Conservation (phyloP, 305 asterid genomes). For the Fraxinus xanthoxyloides region DNA sequence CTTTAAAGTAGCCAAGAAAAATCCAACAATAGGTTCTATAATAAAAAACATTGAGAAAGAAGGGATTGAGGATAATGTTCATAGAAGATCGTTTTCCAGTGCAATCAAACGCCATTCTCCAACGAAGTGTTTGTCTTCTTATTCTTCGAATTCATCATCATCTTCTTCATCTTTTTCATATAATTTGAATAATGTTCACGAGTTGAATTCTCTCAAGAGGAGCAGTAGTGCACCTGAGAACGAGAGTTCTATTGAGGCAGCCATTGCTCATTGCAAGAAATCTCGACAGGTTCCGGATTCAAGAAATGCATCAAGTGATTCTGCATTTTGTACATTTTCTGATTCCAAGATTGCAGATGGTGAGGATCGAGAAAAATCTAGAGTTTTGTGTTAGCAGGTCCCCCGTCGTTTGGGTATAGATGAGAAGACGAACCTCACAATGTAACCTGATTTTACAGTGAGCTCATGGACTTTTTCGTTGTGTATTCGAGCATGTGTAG, state of each 20-base stretch:
- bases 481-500: neutral
- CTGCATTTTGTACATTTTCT: neutral
- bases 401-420: neutral
- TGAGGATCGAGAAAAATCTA: constrained; percentile 26
- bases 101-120: constrained; percentile 70
- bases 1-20: neutral
- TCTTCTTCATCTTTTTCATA: constrained; percentile 46
- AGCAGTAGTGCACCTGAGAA: constrained; percentile 68
- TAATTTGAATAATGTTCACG: constrained; percentile 40
- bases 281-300: constrained; percentile 45
- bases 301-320: constrained; percentile 13
- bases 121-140: constrained; percentile 38
- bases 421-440: neutral
- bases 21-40: constrained; percentile 29
- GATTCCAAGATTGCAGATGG: constrained; percentile 21
- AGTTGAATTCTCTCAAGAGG: constrained; percentile 45
- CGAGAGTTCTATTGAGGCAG: constrained; percentile 75
- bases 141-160: constrained; percentile 40
- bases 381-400: neutral
- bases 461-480: neutral
- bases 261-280: constrained; percentile 88
- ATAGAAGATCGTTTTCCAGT: constrained; percentile 72
- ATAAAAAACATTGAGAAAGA: constrained; percentile 42
- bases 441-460: neutral
- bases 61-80: constrained; percentile 21